Conservation (phyloP, 2,329 filamentous ascomycete species). For the Emergomyces orientalis region DNA sequence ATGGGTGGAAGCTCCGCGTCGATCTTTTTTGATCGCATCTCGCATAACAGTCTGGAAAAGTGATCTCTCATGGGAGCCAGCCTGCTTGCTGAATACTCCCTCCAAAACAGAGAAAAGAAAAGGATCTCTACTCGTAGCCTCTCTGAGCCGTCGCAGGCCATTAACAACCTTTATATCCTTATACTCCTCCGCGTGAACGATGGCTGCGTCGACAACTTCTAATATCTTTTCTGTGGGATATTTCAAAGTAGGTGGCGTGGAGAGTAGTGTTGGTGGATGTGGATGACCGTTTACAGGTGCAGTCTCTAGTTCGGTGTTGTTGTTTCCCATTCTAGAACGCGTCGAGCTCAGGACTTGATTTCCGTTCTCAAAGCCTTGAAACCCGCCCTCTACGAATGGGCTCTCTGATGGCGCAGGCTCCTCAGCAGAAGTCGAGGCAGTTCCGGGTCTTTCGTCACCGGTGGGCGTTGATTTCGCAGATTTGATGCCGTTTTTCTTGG, state of each 20-base stretch:
- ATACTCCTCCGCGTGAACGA: conserved; percentile 23
- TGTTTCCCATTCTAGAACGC: conserved; percentile 8
- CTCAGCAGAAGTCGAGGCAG: conserved; percentile 15
- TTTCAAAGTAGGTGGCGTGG: conserved; percentile 17
- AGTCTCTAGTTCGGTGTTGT: conserved; percentile 15
- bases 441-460: conserved; percentile 15
- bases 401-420: conserved; percentile 10
- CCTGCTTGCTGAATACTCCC: conserved; percentile 22
- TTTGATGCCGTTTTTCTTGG: conserved; percentile 13
- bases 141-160: conserved; percentile 24
- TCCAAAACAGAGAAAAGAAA: conserved; percentile 26
- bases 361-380: background rate
- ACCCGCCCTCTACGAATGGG: conserved; percentile 4
- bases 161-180: conserved; percentile 23
- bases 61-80: conserved; percentile 20
- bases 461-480: conserved; percentile 12
- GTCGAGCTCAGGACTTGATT: background rate
- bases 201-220: conserved; percentile 21
- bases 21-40: conserved; percentile 20
- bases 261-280: conserved; percentile 17
- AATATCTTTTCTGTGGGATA: conserved; percentile 24
- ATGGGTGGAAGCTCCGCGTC: conserved; percentile 11
- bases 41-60: conserved; percentile 27
- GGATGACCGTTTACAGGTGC: conserved; percentile 10
- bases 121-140: conserved; percentile 23